Conservation (phyloP, 148 eudicot species). For the Heliosperma pusillum region DNA sequence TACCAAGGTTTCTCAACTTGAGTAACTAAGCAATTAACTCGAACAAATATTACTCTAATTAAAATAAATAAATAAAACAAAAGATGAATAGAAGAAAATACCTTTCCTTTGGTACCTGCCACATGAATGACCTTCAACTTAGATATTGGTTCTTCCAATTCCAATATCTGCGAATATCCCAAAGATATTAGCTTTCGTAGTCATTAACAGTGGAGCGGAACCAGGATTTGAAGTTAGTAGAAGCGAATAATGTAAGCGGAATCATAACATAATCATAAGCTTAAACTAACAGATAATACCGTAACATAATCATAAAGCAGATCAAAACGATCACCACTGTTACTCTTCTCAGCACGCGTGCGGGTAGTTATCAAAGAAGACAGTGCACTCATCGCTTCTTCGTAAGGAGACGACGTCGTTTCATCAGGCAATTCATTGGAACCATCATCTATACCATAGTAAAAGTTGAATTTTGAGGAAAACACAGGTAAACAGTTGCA, state of each 20-base stretch:
- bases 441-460: constrained; percentile 21
- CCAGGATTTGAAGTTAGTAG: not conserved
- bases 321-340: constrained; percentile 65
- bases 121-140: constrained; percentile 91
- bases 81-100: constrained; percentile 15
- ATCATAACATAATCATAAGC: not conserved
- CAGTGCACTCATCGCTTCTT: constrained; percentile 76
- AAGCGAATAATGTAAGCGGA: not conserved
- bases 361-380: constrained; percentile 80
- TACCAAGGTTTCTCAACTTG: too few relatives aligned
- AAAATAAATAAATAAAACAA: too few relatives aligned
- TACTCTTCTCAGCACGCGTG: constrained; percentile 74
- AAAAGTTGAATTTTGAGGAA: not conserved
- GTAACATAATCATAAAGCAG: constrained; percentile 65
- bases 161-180: constrained; percentile 56
- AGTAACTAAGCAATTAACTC: too few relatives aligned
- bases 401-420: constrained; percentile 41
- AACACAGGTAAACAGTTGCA: constrained; percentile 10
- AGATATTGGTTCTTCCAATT: constrained; percentile 75
- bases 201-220: not conserved
- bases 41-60: too few relatives aligned
- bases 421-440: constrained; percentile 28
- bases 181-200: not conserved
- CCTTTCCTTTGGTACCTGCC: constrained; percentile 99
- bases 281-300: constrained; percentile 32